Base-by-base conservation (phyloP, 345 rosid species). In the Firmiana major region DNA sequence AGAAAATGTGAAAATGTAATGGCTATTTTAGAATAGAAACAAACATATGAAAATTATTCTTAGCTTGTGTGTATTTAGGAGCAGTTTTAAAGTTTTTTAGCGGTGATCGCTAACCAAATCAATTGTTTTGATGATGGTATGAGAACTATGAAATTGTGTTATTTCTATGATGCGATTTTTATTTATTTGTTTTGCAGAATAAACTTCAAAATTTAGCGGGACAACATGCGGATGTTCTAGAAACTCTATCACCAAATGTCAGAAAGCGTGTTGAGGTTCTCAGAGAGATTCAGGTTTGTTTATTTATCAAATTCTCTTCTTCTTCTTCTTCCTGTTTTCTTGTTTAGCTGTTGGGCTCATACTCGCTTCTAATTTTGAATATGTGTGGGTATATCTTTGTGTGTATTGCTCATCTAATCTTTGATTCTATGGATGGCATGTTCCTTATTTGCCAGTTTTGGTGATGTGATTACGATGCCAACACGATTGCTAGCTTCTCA, bases 201-300 rank as follows among this genome's bases (percentile, higher is more conserved):
- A 95, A 93, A 84, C 90, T 95, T 49, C 93, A 93, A 81, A 90
- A 66, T 78, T 84, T 95, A 83, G 96, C 96, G 45, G 99, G 95
- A 5, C 91, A 91, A 78, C 93, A 95, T 79, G 46, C 90, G 22
- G 97, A 92, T 80, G 75, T 90, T 63, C 88, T 96, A 43, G 97
- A 92, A 87, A 92, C 70, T 69, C 85, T 93, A 63, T 46, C 88
- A 11, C 95, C 94, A 0, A 31, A 21, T 17, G 92, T 92, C 70
- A 86, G 94, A 84, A 90, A 92, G 85, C 98, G 99, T 54, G 98
- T 96, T 5, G 97, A 94, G 77, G 83, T 79, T 84, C 97, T 96
- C 22, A 88, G 94, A 78, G 97, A 88, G 87, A 91, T 94, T 67
- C 99, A 96, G 92, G 99, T 75, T 69, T 42, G 89, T 77, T 1